Evolutionary conservation across 352 stramenopile species (phyloP), one percentile per base, ranked within the genome.

Genomic region (Phytopythium ostracodes): DNA sequence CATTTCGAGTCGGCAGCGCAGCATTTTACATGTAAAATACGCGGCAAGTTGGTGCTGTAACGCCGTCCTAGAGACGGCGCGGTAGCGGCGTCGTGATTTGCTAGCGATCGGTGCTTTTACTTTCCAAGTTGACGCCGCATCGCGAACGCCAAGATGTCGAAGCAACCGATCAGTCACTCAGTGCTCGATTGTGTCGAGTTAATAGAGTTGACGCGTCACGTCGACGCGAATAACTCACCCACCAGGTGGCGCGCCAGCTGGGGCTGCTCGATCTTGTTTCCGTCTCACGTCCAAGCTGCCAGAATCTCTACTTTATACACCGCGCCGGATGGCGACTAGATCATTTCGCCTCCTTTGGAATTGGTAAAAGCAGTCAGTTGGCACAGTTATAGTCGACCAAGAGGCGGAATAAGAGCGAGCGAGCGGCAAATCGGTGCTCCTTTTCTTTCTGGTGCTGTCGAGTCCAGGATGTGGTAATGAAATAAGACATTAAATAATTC

Each of bases 201-300:
- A 33, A 5, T 9, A 33, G 25, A 33, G 46, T 18, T 27, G 46
- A 31, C 46, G 24, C 24, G 24, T 18, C 46, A 14, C 24, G 46
- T 35, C 24, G 46, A 35, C 24, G 46, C 46, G 1, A 17, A 18
- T 15, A 50, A 12, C 22, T 31, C 38, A 60, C 36, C 54, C 38
- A 60, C 36, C 54, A 60, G 54, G 33, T 60, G 54, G 54, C n/a
- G 22, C 54, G 20, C 25, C 36, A 47, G 35, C 54, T 60, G 36
- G 24, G 18, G 46, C 5, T 35, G 24, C 46, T 53, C 24, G 46
- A 35, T 47, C 46, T 20, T 53, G 22, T 14, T n/a, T 35, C 14
- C 46, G 44, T 18, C 44, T 51, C 46, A 35, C 24, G 42, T 20
- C 42, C 18, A 47, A 14, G 1, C 33, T 14, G 18, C 18, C 18